Evolutionary conservation across 805 yeast genomes (phyloP).

Genomic region (Kluyveromyces dobzhanskii): DNA sequence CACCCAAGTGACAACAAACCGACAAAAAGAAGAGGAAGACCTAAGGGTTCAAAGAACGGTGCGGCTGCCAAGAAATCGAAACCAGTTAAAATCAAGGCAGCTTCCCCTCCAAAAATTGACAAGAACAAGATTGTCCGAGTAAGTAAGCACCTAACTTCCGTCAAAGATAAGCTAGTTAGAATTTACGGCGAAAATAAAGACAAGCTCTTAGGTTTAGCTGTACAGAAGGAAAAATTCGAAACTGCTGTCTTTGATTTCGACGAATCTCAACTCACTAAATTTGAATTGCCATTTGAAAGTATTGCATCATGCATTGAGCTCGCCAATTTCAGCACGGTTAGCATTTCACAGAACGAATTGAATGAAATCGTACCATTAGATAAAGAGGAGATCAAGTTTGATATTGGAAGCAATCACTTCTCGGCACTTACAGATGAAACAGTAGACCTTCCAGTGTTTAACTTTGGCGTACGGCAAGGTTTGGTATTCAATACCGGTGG

Average conservation of each 20-base stretch:
- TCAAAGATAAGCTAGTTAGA: constrained; percentile 35
- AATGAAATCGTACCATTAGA: constrained; percentile 20
- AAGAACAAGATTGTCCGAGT: constrained; percentile 20
- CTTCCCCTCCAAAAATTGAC: constrained; percentile 14
- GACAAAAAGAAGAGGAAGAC: constrained; percentile 1
- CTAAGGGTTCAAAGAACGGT: constrained; percentile 3
- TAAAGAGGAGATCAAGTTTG: constrained; percentile 10
- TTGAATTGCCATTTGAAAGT: constrained; percentile 10
- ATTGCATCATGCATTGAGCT: constrained; percentile 10
- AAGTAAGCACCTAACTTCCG: constrained; percentile 28
- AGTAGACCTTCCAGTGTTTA: constrained; percentile 23
- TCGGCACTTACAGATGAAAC: constrained; percentile 13
- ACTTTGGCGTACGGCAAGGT: constrained; percentile 29
- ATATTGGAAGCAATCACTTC: constrained; percentile 15
- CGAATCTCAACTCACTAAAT: neutral
- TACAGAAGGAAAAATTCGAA: constrained; percentile 45
- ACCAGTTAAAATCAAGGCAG: neutral
- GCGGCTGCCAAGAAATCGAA: neutral
- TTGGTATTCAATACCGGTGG: constrained; percentile 43
- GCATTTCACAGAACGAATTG: constrained; percentile 19
- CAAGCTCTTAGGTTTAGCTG: constrained; percentile 34
- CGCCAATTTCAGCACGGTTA: neutral
- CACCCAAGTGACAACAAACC: neutral
- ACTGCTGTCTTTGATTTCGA: constrained; percentile 35
- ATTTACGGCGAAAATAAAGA: constrained; percentile 44